Percentiles rank a stretch among this genome's conserved stretches.
These are phyloP conservation scores for Exophiala spinifera DNA, from an alignment of 2,329 filamentous ascomycete genomes.

Conservation along the genomic window DNA sequence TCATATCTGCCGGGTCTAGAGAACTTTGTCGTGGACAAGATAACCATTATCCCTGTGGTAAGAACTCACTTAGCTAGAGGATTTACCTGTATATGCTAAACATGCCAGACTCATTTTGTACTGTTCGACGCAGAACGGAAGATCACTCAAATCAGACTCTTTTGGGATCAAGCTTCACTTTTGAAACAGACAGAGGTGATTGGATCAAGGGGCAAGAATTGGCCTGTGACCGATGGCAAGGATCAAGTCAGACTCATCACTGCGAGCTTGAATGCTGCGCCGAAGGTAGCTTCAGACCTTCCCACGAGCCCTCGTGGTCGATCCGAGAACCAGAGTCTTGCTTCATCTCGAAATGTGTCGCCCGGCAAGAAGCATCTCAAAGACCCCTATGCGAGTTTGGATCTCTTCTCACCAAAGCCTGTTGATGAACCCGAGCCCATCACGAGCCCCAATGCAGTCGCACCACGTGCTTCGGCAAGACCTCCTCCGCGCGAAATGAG, in stretches of 20 bases:
- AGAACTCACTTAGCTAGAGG: conserved; percentile 37
- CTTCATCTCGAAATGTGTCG: conserved; percentile 29
- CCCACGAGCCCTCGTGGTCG: conserved; percentile 26
- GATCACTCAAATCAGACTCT: conserved; percentile 82
- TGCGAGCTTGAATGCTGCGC: conserved; percentile 43
- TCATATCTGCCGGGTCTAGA: conserved; percentile 84
- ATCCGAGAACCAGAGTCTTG: conserved; percentile 15
- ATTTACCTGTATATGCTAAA: not conserved
- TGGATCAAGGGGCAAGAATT: conserved; percentile 83
- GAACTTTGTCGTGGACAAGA: conserved; percentile 84
- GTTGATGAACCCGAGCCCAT: conserved; percentile 16
- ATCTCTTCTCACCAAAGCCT: conserved; percentile 22
- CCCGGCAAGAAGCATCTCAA: conserved; percentile 42
- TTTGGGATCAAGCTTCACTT: conserved; percentile 92
- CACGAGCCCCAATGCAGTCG: conserved; percentile 60
- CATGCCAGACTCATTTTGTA: conserved; percentile 75
- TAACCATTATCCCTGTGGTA: conserved; percentile 77
- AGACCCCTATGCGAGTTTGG: conserved; percentile 42
- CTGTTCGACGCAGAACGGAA: conserved; percentile 72
- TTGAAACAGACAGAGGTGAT: conserved; percentile 94
- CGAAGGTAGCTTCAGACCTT: conserved; percentile 23
- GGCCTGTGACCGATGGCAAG: conserved; percentile 85
- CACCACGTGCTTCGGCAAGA: conserved; percentile 68
- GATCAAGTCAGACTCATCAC: conserved; percentile 79
- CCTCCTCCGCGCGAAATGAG: conserved; percentile 63